phyloP scores from a whole-genome alignment of 2,329 filamentous ascomycete species.

The Colletotrichum camelliae region DNA sequence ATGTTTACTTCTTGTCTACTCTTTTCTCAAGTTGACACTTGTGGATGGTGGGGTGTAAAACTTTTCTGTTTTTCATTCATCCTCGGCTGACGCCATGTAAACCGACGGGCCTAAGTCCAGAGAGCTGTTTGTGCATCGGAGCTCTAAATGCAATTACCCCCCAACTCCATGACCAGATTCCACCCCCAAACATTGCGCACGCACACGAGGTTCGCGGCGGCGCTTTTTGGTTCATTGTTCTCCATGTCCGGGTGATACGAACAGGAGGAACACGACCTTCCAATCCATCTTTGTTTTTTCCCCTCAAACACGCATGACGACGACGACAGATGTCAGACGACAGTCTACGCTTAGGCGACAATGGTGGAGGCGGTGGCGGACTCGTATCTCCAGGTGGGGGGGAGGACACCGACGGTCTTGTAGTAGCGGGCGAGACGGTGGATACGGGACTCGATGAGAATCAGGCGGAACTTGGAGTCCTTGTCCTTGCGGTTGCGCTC shows the following conservation, averaged over 20 bases:
- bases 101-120: constrained; percentile 4
- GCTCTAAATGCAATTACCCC: constrained; percentile 49
- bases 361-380: constrained; percentile 93
- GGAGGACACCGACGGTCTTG: constrained; percentile 87
- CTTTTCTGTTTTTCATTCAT: constrained; percentile 5
- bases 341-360: constrained; percentile 72
- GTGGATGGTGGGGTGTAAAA: not conserved
- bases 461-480: constrained; percentile 99
- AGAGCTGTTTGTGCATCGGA: constrained; percentile 38
- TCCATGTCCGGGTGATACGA: not conserved
- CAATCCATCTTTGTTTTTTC: constrained; percentile 18
- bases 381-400: constrained; percentile 99
- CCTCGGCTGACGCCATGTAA: constrained; percentile 8
- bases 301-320: not conserved
- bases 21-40: constrained; percentile 3
- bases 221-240: constrained; percentile 18
- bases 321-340: not conserved
- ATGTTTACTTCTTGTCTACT: constrained; percentile 8
- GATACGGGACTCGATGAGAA: constrained; percentile 99
- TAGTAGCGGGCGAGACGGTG: constrained; percentile 99
- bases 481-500: constrained; percentile 99
- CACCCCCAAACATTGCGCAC: constrained; percentile 24
- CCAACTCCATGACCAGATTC: constrained; percentile 51
- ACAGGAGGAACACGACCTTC: not conserved
- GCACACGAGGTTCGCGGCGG: not conserved